phyloP scores from a whole-genome alignment of 352 stramenopile genomes.

The Elongisporangium prolatum region DNA sequence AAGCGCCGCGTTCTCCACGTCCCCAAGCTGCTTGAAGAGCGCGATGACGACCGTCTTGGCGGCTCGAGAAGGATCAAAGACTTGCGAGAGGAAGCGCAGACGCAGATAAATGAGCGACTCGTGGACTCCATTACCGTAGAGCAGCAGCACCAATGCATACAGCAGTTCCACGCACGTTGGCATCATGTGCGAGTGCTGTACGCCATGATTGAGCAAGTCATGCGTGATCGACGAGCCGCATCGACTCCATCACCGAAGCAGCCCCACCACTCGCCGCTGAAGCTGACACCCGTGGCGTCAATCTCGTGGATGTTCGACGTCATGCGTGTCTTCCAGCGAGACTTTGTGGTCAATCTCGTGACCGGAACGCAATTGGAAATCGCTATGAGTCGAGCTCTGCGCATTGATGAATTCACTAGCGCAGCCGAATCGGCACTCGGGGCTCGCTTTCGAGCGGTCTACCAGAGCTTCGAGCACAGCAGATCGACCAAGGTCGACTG shows the following conservation, averaged over 20 bases:
- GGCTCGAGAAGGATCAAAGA: slow-evolving; percentile 29
- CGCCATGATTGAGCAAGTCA: slow-evolving; percentile 27
- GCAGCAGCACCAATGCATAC: slow-evolving; percentile 23
- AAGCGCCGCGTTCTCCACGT: slow-evolving; percentile 20
- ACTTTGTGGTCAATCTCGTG: slow-evolving; percentile 17
- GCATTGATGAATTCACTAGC: slow-evolving; percentile 3
- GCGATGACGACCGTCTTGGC: slow-evolving; percentile 9
- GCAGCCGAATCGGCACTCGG: slow-evolving; percentile 6
- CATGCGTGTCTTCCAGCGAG: slow-evolving; percentile 21
- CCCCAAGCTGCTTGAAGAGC: not conserved
- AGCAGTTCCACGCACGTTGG: slow-evolving; percentile 43
- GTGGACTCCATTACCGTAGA: slow-evolving; percentile 19
- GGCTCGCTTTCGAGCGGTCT: slow-evolving; percentile 15
- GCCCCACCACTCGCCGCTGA: not conserved
- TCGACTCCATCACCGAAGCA: not conserved
- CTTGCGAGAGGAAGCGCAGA: slow-evolving; percentile 22
- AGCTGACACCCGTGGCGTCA: not conserved
- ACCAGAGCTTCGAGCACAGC: slow-evolving; percentile 27
- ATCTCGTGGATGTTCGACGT: slow-evolving; percentile 32
- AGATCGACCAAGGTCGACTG: slow-evolving; percentile 26
- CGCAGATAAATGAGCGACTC: slow-evolving; percentile 12
- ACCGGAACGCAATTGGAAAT: slow-evolving; percentile 40
- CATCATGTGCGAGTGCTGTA: slow-evolving; percentile 42
- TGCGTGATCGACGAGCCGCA: slow-evolving; percentile 4
- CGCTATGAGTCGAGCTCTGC: slow-evolving; percentile 22